Evolutionary conservation across 2,329 filamentous ascomycete species (phyloP).

Genomic region (Claviceps sp.): DNA sequence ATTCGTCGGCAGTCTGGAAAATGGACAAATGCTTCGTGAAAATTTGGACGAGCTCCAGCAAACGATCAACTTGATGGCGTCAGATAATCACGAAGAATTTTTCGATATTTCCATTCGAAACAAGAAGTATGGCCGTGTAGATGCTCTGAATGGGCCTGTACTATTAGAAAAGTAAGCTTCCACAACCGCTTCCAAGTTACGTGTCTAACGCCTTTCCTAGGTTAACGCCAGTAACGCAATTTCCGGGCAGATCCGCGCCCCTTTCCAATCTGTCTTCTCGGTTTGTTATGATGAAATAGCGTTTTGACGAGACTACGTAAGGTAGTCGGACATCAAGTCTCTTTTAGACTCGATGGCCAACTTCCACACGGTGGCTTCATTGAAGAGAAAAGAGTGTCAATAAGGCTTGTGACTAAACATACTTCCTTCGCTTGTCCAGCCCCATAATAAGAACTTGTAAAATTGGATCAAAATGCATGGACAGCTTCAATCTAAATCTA

Average conservation of each 20-base stretch:
- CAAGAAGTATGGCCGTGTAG: slow-evolving; percentile 86
- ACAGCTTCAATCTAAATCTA: not conserved
- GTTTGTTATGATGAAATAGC: slow-evolving; percentile 46
- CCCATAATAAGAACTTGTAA: not conserved
- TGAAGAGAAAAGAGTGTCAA: not conserved
- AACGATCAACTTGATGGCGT: slow-evolving; percentile 76
- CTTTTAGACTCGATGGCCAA: not conserved
- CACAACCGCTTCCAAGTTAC: not conserved
- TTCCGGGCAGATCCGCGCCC: slow-evolving; percentile 45
- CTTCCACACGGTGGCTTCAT: not conserved
- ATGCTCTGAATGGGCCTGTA: slow-evolving; percentile 76
- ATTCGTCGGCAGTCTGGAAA: slow-evolving; percentile 79
- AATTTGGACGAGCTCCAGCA: slow-evolving; percentile 89
- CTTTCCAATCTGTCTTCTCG: slow-evolving; percentile 62
- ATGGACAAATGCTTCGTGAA: slow-evolving; percentile 70
- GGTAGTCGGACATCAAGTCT: not conserved
- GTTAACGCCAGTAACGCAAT: slow-evolving; percentile 50
- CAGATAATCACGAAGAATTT: slow-evolving; percentile 89
- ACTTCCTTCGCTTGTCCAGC: slow-evolving; percentile 8
- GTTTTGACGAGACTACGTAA: not conserved
- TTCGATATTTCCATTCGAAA: slow-evolving; percentile 84
- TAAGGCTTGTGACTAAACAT: not conserved
- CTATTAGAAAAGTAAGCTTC: slow-evolving; percentile 72
- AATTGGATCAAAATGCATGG: not conserved
- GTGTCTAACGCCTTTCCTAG: slow-evolving; percentile 26